These are phyloP conservation scores for Albatrellus ellisii DNA, from an alignment of 768 basidiomycete genomes.

Conservation along the genomic window DNA sequence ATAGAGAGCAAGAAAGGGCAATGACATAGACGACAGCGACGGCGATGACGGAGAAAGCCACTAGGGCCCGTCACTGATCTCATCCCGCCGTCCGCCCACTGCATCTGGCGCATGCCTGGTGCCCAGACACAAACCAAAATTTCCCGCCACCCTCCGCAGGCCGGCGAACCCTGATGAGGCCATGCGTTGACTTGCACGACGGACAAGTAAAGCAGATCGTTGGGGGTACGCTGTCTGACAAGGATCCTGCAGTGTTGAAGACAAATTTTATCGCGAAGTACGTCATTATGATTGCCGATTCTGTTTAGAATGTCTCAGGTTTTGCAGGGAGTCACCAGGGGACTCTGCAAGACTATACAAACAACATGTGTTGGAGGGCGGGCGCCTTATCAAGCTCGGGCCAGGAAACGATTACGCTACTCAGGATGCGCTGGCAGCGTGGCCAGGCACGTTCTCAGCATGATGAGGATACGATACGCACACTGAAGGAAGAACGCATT, in stretches of 20 bases:
- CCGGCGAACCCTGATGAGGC: conserved; percentile 50
- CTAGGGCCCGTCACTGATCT: no score
- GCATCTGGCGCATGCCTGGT: no score
- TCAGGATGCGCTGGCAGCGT: conserved; percentile 62
- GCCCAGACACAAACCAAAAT: no score
- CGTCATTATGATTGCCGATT: conserved; percentile 17
- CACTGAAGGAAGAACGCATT: neutral
- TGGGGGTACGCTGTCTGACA: conserved; percentile 80
- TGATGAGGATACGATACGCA: conserved; percentile 6
- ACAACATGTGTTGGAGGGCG: conserved; percentile 56
- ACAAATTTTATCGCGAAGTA: conserved; percentile 91
- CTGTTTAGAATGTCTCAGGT: conserved; percentile 8
- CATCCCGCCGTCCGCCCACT: no score
- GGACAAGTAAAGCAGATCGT: conserved; percentile 98
- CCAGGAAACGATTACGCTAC: conserved; percentile 86
- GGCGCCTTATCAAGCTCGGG: conserved; percentile 95
- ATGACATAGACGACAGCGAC: no score
- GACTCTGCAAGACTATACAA: conserved; percentile 76
- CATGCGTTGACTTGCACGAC: conserved; percentile 94
- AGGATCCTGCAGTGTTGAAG: conserved; percentile 41
- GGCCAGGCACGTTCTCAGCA: conserved; percentile 48
- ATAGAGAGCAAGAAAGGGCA: no score
- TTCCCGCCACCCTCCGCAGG: conserved; percentile 9
- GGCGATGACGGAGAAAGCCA: no score
- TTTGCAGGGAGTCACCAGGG: conserved; percentile 53